Evolutionary conservation across 495 filamentous ascomycete genomes (phyloP).

Genomic region (Astrothelium macrocarpum): DNA sequence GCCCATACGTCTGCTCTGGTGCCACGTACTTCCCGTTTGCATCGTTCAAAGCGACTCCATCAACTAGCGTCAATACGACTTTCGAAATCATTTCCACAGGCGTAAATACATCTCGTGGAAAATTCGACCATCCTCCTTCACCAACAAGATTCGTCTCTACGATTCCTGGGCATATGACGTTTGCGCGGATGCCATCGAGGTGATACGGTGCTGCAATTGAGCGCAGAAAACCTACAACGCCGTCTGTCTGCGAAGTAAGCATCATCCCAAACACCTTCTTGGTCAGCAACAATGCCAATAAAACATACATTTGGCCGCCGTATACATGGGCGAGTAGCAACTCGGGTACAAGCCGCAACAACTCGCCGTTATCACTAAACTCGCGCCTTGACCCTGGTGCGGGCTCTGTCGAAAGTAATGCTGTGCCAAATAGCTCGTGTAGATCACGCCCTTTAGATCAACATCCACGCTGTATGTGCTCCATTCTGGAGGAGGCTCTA

Average conservation of each 20-base stretch:
- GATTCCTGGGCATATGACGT: slow-evolving; percentile 26
- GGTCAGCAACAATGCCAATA: too few relatives aligned
- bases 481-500: slow-evolving; percentile 21
- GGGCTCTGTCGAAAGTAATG: slow-evolving; percentile 23
- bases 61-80: slow-evolving; percentile 22
- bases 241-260: slow-evolving; percentile 5
- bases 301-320: slow-evolving; percentile 16
- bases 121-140: slow-evolving; percentile 20
- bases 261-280: too few relatives aligned
- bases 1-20: slow-evolving; percentile 14
- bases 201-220: slow-evolving; percentile 19
- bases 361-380: slow-evolving; percentile 25
- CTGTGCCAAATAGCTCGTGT: slow-evolving; percentile 24
- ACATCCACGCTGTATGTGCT: slow-evolving; percentile 22
- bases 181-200: slow-evolving; percentile 22
- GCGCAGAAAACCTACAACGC: slow-evolving; percentile 23
- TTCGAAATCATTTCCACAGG: slow-evolving; percentile 25
- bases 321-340: slow-evolving; percentile 23
- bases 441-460: slow-evolving; percentile 26
- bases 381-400: slow-evolving; percentile 14
- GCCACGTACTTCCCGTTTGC: slow-evolving; percentile 11
- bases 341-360: slow-evolving; percentile 26
- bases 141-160: slow-evolving; percentile 27
- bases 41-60: slow-evolving; percentile 20
- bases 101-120: slow-evolving; percentile 23